phyloP scores from a whole-genome alignment of 2,329 filamentous ascomycete genomes.

The Clonostachys solani region DNA sequence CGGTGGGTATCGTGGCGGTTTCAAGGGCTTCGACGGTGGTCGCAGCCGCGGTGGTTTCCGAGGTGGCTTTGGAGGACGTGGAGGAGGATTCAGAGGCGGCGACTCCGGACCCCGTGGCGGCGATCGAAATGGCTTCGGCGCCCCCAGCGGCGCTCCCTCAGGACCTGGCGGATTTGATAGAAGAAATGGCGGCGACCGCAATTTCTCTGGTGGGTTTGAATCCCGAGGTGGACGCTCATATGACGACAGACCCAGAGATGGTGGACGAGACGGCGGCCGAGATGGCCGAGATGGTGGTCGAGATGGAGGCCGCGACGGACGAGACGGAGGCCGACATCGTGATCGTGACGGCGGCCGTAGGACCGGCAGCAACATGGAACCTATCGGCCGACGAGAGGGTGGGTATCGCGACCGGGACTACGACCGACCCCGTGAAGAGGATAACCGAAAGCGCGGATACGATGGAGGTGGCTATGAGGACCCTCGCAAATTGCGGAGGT shows the following conservation, averaged over 20 bases:
- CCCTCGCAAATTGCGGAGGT: conserved; percentile 60
- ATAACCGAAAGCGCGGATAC: conserved; percentile 64
- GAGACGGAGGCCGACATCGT: conserved; percentile 24
- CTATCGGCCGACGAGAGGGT: conserved; percentile 51
- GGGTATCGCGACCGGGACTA: conserved; percentile 35
- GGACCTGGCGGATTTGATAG: conserved; percentile 46
- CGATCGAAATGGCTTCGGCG: conserved; percentile 43
- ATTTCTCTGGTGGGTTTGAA: conserved; percentile 50
- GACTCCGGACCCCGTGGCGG: conserved; percentile 7
- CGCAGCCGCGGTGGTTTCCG: conserved; percentile 37
- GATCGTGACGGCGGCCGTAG: conserved; percentile 32
- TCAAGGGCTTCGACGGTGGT: conserved; percentile 37
- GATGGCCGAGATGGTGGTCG: conserved; percentile 30
- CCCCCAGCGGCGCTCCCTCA: conserved; percentile 56
- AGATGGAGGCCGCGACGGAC: conserved; percentile 36
- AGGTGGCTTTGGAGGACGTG: conserved; percentile 51
- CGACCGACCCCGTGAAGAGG: conserved; percentile 54
- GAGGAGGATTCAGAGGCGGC: conserved; percentile 46
- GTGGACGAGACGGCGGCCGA: conserved; percentile 38
- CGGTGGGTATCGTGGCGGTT: conserved; percentile 40
- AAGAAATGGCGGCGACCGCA: conserved; percentile 32
- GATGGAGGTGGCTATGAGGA: conserved; percentile 82
- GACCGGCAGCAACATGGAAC: conserved; percentile 80
- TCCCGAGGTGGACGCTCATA: conserved; percentile 52
- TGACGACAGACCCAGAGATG: conserved; percentile 48